Conservation (phyloP, 2,329 filamentous ascomycete species). For the Xylaria multiplex region DNA sequence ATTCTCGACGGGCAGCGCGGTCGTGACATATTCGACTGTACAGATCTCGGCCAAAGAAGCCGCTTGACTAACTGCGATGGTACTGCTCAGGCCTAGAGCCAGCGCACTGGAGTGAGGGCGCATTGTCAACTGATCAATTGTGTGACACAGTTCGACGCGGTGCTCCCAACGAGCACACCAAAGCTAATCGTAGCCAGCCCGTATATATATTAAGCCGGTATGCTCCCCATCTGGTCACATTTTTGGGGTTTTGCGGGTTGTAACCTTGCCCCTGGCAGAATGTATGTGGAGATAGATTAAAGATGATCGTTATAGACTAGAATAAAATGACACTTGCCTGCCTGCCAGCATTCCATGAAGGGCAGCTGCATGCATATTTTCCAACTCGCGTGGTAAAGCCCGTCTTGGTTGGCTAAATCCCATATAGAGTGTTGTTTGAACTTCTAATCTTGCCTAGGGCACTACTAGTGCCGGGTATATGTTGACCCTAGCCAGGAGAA, state of each 20-base stretch:
- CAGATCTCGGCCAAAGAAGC: slow-evolving; percentile 31
- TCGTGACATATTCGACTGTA: slow-evolving; percentile 36
- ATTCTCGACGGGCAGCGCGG: slow-evolving; percentile 39
- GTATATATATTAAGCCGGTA: slow-evolving; percentile 22
- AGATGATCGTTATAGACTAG: slow-evolving; percentile 10
- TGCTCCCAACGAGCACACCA: not conserved
- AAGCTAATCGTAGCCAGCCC: slow-evolving; percentile 6
- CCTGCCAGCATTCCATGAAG: not conserved
- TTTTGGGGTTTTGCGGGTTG: slow-evolving; percentile 1
- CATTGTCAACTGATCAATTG: slow-evolving; percentile 19
- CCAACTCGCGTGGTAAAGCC: not conserved
- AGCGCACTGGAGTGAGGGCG: slow-evolving; percentile 11
- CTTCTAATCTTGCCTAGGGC: not conserved
- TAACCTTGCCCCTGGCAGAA: slow-evolving; percentile 21
- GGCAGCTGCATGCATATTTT: not conserved
- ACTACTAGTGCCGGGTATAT: slow-evolving; percentile 2
- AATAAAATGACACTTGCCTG: slow-evolving; percentile 1
- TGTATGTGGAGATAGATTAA: slow-evolving; percentile 33
- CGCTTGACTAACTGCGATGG: slow-evolving; percentile 8
- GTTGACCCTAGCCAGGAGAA: slow-evolving; percentile 12
- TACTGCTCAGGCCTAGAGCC: slow-evolving; percentile 18
- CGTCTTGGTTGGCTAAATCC: not conserved
- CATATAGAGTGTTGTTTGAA: not conserved
- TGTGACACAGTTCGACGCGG: slow-evolving; percentile 1
- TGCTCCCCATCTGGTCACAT: slow-evolving; percentile 2